Evolutionary conservation across 2,329 filamentous ascomycete genomes (phyloP), one percentile per base, ranked within the genome.

Genomic region (Diaporthe sp.): DNA sequence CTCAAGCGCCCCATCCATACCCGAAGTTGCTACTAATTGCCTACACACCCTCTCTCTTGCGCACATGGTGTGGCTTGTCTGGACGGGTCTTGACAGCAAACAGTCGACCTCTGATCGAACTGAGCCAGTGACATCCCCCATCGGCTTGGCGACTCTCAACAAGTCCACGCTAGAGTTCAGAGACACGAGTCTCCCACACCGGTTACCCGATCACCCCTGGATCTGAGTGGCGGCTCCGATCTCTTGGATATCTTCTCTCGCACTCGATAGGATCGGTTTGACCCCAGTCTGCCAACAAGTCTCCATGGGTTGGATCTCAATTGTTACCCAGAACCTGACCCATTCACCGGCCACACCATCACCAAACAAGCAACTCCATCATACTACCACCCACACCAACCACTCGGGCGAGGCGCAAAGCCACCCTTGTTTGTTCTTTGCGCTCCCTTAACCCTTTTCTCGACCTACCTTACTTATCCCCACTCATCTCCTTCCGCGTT

Each of bases 1-100:
- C 35, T 13, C 19, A 4, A n/a, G 2, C n/a, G n/a, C 17, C 19
- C 5, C 15, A 9, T 40, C n/a, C 4, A 35, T 22, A 15, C 9
- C 55, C 33, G 13, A 17, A 19, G 30, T 13, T n/a, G 35, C 42
- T 30, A 10, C 42, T 47, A 10, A 61, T 71, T 38, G 28, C 45
- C 58, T 69, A 38, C 58, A 22, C 66, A 50, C 57, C 71, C 72
- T 69, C 58, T 68, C 50, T 28, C 25, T n/a, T 33, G 42, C 45
- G 45, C 35, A 68, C 66, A 71, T 71, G 66, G 47, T 71, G 74
- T 75, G 74, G 74, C 74, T 71, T 74, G 58, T 35, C 47, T 47
- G 61, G 52, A 50, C 71, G 57, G 57, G 60, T 15, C 10, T 66
- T 71, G 58, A 67, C 71, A 74, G 52, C 67, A 45, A 61, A 60